Percentiles rank a stretch among this genome's conserved stretches.
These are phyloP conservation scores for Exserohilum turcica DNA, from an alignment of 2,329 filamentous ascomycete genomes.

Conservation along the genomic window DNA sequence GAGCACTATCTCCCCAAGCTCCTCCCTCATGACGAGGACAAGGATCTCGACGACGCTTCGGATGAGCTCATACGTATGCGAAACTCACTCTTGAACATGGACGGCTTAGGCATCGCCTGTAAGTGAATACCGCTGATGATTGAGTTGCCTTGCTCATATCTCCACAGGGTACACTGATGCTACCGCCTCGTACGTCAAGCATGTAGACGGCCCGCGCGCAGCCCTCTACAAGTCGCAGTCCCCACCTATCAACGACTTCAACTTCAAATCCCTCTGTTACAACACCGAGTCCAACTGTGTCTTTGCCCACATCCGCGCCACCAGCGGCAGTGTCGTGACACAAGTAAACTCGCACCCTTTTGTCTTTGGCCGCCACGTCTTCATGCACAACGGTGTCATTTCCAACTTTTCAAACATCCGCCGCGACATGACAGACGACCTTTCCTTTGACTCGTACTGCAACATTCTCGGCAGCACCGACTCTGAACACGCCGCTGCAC, in stretches of 20 bases:
- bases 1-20: slow-evolving; percentile 62
- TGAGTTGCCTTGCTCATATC: not conserved
- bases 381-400: slow-evolving; percentile 63
- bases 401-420: slow-evolving; percentile 55
- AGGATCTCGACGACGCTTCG: slow-evolving; percentile 48
- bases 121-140: slow-evolving; percentile 9
- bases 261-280: slow-evolving; percentile 58
- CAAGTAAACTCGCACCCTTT: slow-evolving; percentile 62
- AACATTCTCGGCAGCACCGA: slow-evolving; percentile 59
- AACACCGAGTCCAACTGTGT: slow-evolving; percentile 58
- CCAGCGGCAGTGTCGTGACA: slow-evolving; percentile 55
- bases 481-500: slow-evolving; percentile 58
- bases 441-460: slow-evolving; percentile 56
- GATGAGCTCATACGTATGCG: slow-evolving; percentile 55
- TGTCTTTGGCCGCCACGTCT: slow-evolving; percentile 58
- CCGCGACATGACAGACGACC: slow-evolving; percentile 52
- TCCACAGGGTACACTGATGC: slow-evolving; percentile 53
- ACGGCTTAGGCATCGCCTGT: slow-evolving; percentile 61
- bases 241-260: slow-evolving; percentile 59
- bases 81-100: slow-evolving; percentile 61
- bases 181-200: slow-evolving; percentile 48
- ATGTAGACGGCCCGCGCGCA: slow-evolving; percentile 50
- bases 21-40: slow-evolving; percentile 52
- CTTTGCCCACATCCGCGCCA: slow-evolving; percentile 61
- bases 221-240: slow-evolving; percentile 59